Conservation (phyloP, 257 asterid species). For the Plantago ovata region DNA sequence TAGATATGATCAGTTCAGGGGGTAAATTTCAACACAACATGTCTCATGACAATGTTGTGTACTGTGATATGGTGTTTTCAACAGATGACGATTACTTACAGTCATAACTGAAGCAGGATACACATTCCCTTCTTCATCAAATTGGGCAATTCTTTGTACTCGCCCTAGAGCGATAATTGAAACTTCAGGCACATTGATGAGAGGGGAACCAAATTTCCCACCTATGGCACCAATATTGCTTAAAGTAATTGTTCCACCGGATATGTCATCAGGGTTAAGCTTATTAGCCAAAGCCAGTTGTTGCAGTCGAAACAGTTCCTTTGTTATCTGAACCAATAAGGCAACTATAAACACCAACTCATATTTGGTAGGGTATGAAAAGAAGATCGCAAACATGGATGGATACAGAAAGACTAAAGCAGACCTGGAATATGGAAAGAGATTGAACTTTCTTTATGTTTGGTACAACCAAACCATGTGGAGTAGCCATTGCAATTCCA, state of each 20-base stretch:
- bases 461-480: slow-evolving; percentile 90
- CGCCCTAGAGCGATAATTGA: slow-evolving; percentile 90
- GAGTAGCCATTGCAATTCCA: slow-evolving; percentile 98
- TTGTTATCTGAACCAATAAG: slow-evolving; percentile 51
- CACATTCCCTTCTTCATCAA: slow-evolving; percentile 52
- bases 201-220: slow-evolving; percentile 92
- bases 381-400: not conserved
- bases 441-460: slow-evolving; percentile 86
- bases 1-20: not conserved
- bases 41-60: not conserved
- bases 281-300: slow-evolving; percentile 71
- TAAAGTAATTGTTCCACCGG: slow-evolving; percentile 80
- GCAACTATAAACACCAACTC: not conserved
- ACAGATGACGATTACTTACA: slow-evolving; percentile 34
- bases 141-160: slow-evolving; percentile 69
- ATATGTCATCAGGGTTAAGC: slow-evolving; percentile 74
- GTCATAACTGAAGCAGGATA: slow-evolving; percentile 74
- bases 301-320: slow-evolving; percentile 65
- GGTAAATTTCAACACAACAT: not conserved
- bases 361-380: not conserved
- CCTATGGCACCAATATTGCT: slow-evolving; percentile 97
- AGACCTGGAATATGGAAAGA: slow-evolving; percentile 83
- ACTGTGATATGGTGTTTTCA: not conserved
- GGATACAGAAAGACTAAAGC: slow-evolving; percentile 18
- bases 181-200: slow-evolving; percentile 79